Evolutionary conservation across 495 filamentous ascomycete species (phyloP), one percentile per base, ranked within the genome.

Genomic region (Xylaria cubensis): DNA sequence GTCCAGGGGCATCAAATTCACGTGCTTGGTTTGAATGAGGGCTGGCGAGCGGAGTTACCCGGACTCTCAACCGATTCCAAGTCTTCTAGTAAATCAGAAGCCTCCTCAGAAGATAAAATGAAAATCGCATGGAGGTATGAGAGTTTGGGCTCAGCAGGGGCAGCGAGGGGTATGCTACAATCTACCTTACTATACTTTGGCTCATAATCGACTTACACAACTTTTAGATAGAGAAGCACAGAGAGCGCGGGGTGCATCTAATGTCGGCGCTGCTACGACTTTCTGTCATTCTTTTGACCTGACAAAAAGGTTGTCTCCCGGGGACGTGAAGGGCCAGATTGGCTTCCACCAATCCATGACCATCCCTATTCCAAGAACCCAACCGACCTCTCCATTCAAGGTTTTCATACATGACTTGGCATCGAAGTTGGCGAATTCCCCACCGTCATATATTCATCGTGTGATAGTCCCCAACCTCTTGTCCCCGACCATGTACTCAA

Each of bases 101-200:
- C 76, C 0, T 58, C 81, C 2, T 74, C 79, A 15, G 86, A 87
- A 41, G 93, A 97, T 69, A 92, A 89, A 80, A 99, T 99, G 96
- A 98, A 97, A 84, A 99, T 99, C 80, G 96, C 96, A 12, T 99
- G 96, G 96, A 85, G 96, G 80, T 99, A 99, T 82, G 95, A 98
- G 79, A 88, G 90, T 24, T 79, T 98, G 72, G 92, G 94, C 29
- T 89, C 82, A 83, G 89, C 34, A 67, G 85, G 86, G 51, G 85
- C 84, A 58, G 84, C 86, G 74, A 87, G 87, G 87, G 90, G 84
- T 79, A 65, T 70, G 75, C 34, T 58, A 32, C 46, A n/a, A 39
- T 63, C 2, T 36, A 67, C 19, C 21, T 53, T 51, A 32, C 55
- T 68, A 9, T 46, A 29, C 1, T 17, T 42, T 5, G 10, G 0